Conservation (phyloP, 2,329 filamentous ascomycete genomes). For the Ramularia endophylla region DNA sequence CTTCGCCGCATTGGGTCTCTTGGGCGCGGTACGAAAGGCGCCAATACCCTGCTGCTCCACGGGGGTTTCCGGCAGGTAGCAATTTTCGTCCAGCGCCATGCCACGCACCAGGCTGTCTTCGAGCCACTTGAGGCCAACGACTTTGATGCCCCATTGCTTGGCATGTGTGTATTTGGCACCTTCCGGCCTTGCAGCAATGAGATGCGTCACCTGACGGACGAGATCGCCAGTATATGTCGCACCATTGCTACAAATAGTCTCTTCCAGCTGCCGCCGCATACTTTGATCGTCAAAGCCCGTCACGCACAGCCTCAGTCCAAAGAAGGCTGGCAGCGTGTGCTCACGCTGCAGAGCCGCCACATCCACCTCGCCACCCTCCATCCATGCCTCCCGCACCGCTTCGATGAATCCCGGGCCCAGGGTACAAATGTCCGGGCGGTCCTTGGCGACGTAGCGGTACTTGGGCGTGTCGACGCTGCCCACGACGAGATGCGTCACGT, state of each 20-base stretch:
- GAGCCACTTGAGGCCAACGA: slow-evolving; percentile 81
- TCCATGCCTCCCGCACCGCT: slow-evolving; percentile 73
- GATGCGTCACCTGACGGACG: slow-evolving; percentile 77
- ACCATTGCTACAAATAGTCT: slow-evolving; percentile 62
- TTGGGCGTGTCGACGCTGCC: slow-evolving; percentile 86
- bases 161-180: slow-evolving; percentile 90
- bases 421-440: slow-evolving; percentile 77
- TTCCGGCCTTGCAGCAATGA: slow-evolving; percentile 71
- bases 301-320: slow-evolving; percentile 58
- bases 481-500: slow-evolving; percentile 91
- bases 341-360: slow-evolving; percentile 62
- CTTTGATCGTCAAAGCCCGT: slow-evolving; percentile 63
- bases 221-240: slow-evolving; percentile 84
- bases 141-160: slow-evolving; percentile 70
- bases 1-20: slow-evolving; percentile 50
- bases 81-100: slow-evolving; percentile 84
- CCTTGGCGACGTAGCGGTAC: slow-evolving; percentile 89
- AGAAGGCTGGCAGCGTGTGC: slow-evolving; percentile 59
- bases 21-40: slow-evolving; percentile 50
- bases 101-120: slow-evolving; percentile 74
- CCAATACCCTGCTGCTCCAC: slow-evolving; percentile 66
- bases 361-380: slow-evolving; percentile 69
- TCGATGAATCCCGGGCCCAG: slow-evolving; percentile 82
- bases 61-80: slow-evolving; percentile 71
- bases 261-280: slow-evolving; percentile 64